These are phyloP conservation scores for Talaromyces pinophilus DNA, from an alignment of 2,329 filamentous ascomycete genomes.

Conservation along the genomic window DNA sequence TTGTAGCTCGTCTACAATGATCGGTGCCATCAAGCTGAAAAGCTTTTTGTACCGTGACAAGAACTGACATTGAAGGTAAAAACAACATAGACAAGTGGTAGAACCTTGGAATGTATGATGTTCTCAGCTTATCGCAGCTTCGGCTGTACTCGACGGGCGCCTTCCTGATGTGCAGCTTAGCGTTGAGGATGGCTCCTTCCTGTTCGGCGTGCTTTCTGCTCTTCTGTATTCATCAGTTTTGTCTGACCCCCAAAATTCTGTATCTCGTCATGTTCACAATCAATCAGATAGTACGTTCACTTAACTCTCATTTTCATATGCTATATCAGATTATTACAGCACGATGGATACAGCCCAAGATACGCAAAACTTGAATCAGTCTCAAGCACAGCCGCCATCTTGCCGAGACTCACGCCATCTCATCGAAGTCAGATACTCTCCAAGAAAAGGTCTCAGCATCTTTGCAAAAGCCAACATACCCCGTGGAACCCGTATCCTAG, in stretches of 20 bases:
- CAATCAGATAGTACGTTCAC: neutral
- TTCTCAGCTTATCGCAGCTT: neutral
- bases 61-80: too few relatives aligned
- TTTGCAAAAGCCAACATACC: neutral
- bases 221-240: neutral
- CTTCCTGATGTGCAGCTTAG: neutral
- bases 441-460: neutral
- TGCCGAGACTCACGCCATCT: neutral
- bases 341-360: neutral
- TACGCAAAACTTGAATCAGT: neutral
- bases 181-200: neutral
- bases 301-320: neutral
- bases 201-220: neutral
- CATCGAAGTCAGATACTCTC: neutral
- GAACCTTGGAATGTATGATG: neutral
- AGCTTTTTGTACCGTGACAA: too few relatives aligned
- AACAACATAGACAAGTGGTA: neutral
- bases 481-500: neutral
- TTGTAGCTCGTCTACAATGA: neutral
- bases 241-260: neutral
- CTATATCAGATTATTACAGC: neutral
- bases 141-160: neutral
- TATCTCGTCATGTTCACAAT: neutral
- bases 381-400: neutral
- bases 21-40: too few relatives aligned